Conservation (phyloP, 345 rosid species). For the Arabidopsis arenosa region DNA sequence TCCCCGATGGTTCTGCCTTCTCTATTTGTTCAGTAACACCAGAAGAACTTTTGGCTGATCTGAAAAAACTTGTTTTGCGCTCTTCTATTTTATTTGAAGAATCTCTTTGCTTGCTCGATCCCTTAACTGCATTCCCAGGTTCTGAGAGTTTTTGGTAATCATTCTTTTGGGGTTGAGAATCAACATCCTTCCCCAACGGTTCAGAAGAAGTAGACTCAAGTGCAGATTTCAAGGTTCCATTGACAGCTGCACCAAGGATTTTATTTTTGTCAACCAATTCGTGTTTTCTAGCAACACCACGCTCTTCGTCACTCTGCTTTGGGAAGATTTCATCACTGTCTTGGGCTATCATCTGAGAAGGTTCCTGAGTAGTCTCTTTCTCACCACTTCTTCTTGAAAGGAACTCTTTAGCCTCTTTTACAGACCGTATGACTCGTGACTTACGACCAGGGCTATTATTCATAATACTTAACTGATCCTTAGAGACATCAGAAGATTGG, state of each 20-base stretch:
- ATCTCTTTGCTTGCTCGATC: conserved; percentile 23
- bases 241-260: conserved; percentile 37
- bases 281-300: conserved; percentile 35
- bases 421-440: conserved; percentile 74
- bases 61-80: conserved; percentile 19
- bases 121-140: conserved; percentile 37
- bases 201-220: conserved; percentile 37
- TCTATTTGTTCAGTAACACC: conserved; percentile 34
- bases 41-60: conserved; percentile 38
- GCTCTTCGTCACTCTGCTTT: conserved; percentile 35
- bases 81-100: conserved; percentile 35
- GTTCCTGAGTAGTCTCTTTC: conserved; percentile 42
- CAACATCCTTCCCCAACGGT: conserved; percentile 37
- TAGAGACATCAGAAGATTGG: conserved; percentile 48
- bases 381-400: conserved; percentile 55
- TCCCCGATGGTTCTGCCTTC: conserved; percentile 40
- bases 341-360: conserved; percentile 31
- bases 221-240: conserved; percentile 37
- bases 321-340: conserved; percentile 39
- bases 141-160: conserved; percentile 27
- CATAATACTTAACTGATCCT: conserved; percentile 30
- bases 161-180: conserved; percentile 37
- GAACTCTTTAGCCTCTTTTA: conserved; percentile 81
- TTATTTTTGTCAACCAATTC: conserved; percentile 36
- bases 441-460: conserved; percentile 45